Conservation (phyloP, 306 rosid genomes). For the Geum urbanum region DNA sequence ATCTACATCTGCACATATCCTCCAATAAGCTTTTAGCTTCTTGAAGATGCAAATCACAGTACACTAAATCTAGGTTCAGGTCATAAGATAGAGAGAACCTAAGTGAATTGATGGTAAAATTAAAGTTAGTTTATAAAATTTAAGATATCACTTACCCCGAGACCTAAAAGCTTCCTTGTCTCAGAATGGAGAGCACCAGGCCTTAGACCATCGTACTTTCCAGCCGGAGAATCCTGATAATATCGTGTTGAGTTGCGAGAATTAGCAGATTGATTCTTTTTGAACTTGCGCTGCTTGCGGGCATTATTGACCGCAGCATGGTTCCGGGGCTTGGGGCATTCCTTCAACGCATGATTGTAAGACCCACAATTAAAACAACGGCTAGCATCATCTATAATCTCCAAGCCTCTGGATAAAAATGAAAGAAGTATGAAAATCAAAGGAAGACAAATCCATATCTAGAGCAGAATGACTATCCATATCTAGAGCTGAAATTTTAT, state of each 20-base stretch:
- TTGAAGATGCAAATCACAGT: neutral
- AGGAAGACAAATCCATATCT: neutral
- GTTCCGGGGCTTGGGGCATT: conserved; percentile 76
- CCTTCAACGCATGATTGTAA: conserved; percentile 73
- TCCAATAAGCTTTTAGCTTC: neutral
- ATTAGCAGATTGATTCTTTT: conserved; percentile 53
- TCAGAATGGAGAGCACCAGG: conserved; percentile 79
- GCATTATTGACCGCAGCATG: conserved; percentile 73
- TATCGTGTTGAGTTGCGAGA: conserved; percentile 81
- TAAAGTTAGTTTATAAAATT: neutral
- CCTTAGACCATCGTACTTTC: conserved; percentile 82
- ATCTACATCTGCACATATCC: neutral
- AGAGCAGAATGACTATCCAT: neutral
- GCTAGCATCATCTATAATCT: conserved; percentile 67
- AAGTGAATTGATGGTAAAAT: neutral
- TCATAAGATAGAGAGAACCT: neutral
- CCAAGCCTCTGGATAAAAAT: conserved; percentile 50
- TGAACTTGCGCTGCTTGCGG: conserved; percentile 66
- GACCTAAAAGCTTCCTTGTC: conserved; percentile 76
- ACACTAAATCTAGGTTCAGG: neutral
- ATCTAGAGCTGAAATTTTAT: neutral
- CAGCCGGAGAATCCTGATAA: conserved; percentile 77
- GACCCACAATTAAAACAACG: conserved; percentile 98
- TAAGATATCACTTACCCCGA: conserved; percentile 53
- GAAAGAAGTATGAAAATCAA: conserved; percentile 8